A percentile compares a stretch with the other conserved stretches of the same genome.
phyloP scores from a whole-genome alignment of 2,329 filamentous ascomycete species.

The Paraconiothyrium brasiliense region DNA sequence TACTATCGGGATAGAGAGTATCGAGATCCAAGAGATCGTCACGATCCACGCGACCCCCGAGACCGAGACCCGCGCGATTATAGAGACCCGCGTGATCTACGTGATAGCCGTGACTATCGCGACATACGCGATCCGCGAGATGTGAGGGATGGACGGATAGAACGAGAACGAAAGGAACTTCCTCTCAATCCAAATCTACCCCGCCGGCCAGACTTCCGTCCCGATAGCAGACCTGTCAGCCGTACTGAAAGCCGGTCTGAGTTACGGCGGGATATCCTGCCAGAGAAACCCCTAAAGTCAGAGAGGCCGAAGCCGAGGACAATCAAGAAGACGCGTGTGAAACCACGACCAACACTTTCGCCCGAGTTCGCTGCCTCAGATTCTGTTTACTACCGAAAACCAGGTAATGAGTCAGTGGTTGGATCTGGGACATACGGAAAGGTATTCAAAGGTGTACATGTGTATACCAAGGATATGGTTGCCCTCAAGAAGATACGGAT shows the following conservation, averaged over 20 bases:
- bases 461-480: slow-evolving; percentile 85
- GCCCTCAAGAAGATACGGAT: slow-evolving; percentile 92
- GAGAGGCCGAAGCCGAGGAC: slow-evolving; percentile 59
- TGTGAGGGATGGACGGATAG: slow-evolving; percentile 33
- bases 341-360: slow-evolving; percentile 74
- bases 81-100: slow-evolving; percentile 23
- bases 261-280: slow-evolving; percentile 48
- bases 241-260: slow-evolving; percentile 50
- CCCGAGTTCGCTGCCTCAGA: slow-evolving; percentile 80
- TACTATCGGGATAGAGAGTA: slow-evolving; percentile 28
- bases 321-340: slow-evolving; percentile 73
- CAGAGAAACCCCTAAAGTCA: slow-evolving; percentile 45
- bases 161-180: slow-evolving; percentile 42
- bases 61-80: slow-evolving; percentile 30
- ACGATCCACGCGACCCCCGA: slow-evolving; percentile 34
- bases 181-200: slow-evolving; percentile 27
- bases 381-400: slow-evolving; percentile 93
- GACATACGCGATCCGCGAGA: slow-evolving; percentile 32
- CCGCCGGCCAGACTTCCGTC: slow-evolving; percentile 35
- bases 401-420: slow-evolving; percentile 96
- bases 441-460: slow-evolving; percentile 91
- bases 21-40: slow-evolving; percentile 30
- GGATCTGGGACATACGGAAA: slow-evolving; percentile 96
- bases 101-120: slow-evolving; percentile 30
- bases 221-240: slow-evolving; percentile 44